A percentile compares a stretch with the other conserved stretches of the same genome.
These are phyloP conservation scores for Picochlorum sp. DNA, from an alignment of 139 green algal genomes.

Conservation along the genomic window DNA sequence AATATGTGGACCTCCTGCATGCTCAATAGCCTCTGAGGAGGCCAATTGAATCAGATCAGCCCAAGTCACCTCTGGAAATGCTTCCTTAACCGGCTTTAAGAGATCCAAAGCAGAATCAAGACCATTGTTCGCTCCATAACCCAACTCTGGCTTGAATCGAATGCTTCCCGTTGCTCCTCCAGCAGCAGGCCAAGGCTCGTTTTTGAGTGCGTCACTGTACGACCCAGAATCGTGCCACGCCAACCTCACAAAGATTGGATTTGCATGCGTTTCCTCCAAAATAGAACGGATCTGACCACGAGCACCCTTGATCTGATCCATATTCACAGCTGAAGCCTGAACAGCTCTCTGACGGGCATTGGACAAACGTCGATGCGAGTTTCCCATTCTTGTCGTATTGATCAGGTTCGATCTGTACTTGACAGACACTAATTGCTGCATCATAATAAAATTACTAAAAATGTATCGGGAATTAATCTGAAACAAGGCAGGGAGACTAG, in stretches of 20 bases:
- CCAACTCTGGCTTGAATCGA: slow-evolving; percentile 80
- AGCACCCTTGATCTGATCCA: not conserved
- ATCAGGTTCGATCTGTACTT: too few relatives aligned
- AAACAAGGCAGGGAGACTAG: too few relatives aligned
- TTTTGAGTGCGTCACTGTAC: slow-evolving; percentile 34
- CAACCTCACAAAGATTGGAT: slow-evolving; percentile 51
- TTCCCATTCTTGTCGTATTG: too few relatives aligned
- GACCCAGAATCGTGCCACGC: slow-evolving; percentile 70
- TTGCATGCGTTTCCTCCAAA: not conserved
- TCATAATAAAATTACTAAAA: too few relatives aligned
- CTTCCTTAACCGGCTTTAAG: slow-evolving; percentile 39
- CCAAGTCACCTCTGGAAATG: slow-evolving; percentile 44
- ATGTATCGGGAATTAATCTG: too few relatives aligned
- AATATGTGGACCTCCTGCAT: slow-evolving; percentile 71
- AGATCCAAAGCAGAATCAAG: slow-evolving; percentile 34
- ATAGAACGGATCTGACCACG: not conserved
- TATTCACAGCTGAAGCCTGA: not conserved
- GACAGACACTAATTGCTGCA: too few relatives aligned
- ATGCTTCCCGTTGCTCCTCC: slow-evolving; percentile 80
- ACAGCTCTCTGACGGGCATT: too few relatives aligned
- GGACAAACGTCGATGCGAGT: too few relatives aligned
- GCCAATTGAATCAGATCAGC: slow-evolving; percentile 65
- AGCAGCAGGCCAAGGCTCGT: slow-evolving; percentile 8
- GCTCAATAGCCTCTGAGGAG: slow-evolving; percentile 43
- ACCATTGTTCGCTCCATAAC: slow-evolving; percentile 70